Conservation (phyloP, 371 early-diverging fungal genomes). For the Mortierella polycephala region DNA sequence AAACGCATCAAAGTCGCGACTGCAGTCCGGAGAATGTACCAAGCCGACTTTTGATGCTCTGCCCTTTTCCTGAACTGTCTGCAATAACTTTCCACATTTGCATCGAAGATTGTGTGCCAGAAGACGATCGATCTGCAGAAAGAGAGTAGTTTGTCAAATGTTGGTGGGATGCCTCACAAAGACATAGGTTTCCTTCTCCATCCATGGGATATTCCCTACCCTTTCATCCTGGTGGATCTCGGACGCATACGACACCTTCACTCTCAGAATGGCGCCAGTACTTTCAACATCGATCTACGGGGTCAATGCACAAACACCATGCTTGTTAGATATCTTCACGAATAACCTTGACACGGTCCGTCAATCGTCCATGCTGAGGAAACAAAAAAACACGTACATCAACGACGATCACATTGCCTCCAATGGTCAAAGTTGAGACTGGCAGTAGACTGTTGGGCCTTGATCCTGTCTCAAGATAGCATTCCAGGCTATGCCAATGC, state of each 20-base stretch:
- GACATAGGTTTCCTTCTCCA: no score
- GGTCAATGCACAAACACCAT: not conserved
- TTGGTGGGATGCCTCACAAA: not conserved
- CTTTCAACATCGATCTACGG: conserved; percentile 68
- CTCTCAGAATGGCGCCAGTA: conserved; percentile 57
- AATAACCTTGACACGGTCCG: not conserved
- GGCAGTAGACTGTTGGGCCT: conserved; percentile 55
- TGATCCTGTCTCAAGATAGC: conserved; percentile 63
- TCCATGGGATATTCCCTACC: conserved; percentile 19
- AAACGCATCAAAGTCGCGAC: conserved; percentile 58
- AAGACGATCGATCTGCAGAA: conserved; percentile 59
- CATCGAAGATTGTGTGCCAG: conserved; percentile 61
- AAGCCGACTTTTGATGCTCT: conserved; percentile 24
- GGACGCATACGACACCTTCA: conserved; percentile 68
- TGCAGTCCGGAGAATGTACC: conserved; percentile 41
- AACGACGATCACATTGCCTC: conserved; percentile 69
- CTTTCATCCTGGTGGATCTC: conserved; percentile 65
- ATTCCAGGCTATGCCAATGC: conserved; percentile 54
- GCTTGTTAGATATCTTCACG: not conserved
- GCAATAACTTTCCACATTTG: conserved; percentile 43
- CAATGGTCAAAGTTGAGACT: conserved; percentile 65
- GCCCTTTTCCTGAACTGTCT: conserved; percentile 13
- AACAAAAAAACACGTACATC: conserved; percentile 58
- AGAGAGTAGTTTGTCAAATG: not conserved
- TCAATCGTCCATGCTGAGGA: not conserved